Base-by-base conservation (phyloP, 305 asterid species). In the Plantago rigida region DNA sequence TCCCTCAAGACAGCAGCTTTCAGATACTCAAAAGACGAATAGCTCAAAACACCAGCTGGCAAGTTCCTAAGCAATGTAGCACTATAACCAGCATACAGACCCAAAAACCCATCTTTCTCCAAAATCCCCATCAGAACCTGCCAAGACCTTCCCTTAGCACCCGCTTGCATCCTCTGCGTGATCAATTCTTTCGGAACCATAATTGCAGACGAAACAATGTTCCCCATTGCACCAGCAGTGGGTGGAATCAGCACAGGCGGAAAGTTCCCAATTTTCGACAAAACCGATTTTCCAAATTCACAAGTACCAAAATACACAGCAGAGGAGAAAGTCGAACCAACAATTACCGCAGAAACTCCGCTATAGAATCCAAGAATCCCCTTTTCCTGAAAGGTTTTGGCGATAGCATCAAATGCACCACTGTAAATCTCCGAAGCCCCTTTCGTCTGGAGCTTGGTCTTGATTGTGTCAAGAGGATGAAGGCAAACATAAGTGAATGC, bases 251-350 rank as follows among this genome's bases (percentile, higher is more conserved):
- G 64, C 47, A 92, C 44, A 29, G 81, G 62, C 39, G 96, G 96
- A 45, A 62, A 92, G 19, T 75, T 63, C 13, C 51, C 78, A 31
- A 81, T 66, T 72, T 75, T 83, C 3, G 95, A 83, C 72, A 92
- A 65, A 47, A 92, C 48, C 36, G 96, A 91, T 69, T 91, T 91
- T 0, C 98, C 98, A 67, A 87, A 87, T 77, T 91, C 96, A 69
- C 98, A 91, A 4, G 96, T 92, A 48, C 98, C 96, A 65, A 92
- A 92, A 56, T 92, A 92, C 51, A 92, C 91, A n/a, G 95, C 95
- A 28, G 98, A 92, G 2, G 96, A 92, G 60, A 84, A 84, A 0
- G 98, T 82, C 9, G 98, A 91, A 4, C 98, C 96, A n/a, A 88
- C 93, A 60, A 91, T 86, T 7, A 91, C 98, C 0, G 94, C 98